A percentile compares a stretch with the other conserved stretches of the same genome.
phyloP scores from a whole-genome alignment of 176 grass and related monocot genomes.

The Triticum monococcum region DNA sequence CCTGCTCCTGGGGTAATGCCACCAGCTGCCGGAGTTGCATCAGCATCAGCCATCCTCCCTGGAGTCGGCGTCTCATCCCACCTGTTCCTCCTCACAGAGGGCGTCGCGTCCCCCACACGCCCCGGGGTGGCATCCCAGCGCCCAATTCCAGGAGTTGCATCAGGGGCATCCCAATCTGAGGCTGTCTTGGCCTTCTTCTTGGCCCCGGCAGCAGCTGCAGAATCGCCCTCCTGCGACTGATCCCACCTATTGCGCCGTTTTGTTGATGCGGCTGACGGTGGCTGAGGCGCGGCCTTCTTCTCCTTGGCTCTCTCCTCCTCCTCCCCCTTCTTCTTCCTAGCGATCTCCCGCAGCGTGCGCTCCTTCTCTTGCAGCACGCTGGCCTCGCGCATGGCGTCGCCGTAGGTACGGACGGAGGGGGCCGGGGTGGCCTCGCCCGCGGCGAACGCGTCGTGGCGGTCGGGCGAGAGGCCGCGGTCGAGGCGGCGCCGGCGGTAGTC shows the following conservation, averaged over 20 bases:
- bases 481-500: conserved; percentile 70
- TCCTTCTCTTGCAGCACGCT: conserved; percentile 67
- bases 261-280: conserved; percentile 23
- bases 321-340: conserved; percentile 76
- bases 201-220: not conserved
- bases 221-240: conserved; percentile 77
- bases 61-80: conserved; percentile 97
- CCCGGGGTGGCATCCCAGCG: conserved; percentile 78
- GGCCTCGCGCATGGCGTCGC: conserved; percentile 75
- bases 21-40: conserved; percentile 80
- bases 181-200: conserved; percentile 75
- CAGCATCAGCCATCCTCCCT: conserved; percentile 78
- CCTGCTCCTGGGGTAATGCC: conserved; percentile 65
- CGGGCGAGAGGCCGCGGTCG: conserved; percentile 63
- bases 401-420: conserved; percentile 72
- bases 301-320: conserved; percentile 64
- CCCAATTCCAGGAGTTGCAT: conserved; percentile 86
- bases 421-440: conserved; percentile 78
- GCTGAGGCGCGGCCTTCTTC: conserved; percentile 38
- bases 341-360: conserved; percentile 61
- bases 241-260: conserved; percentile 96
- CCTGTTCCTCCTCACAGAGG: conserved; percentile 68
- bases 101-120: conserved; percentile 69
- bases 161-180: conserved; percentile 91
- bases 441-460: conserved; percentile 86